Conservation (phyloP, 2,329 filamentous ascomycete genomes). For the Seiridium cupressi region DNA sequence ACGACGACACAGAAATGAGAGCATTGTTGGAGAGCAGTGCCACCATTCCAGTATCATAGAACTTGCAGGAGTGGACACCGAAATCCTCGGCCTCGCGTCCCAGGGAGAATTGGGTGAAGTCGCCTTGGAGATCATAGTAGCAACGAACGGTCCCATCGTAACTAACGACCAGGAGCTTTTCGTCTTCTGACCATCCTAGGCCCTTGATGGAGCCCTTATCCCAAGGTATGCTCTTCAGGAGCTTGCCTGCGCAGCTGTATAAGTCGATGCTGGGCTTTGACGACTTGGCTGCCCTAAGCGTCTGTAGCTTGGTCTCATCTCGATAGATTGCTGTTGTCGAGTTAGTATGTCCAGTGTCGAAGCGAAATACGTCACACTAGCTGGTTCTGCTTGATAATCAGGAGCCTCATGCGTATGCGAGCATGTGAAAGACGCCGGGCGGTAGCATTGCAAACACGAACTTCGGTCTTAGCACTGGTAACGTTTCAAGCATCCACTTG, state of each 20-base stretch:
- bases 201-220: constrained; percentile 85
- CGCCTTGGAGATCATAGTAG: constrained; percentile 87
- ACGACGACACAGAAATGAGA: constrained; percentile 82
- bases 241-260: constrained; percentile 88
- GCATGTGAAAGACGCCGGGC: not conserved
- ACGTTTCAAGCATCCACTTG: not conserved
- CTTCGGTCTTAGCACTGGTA: not conserved
- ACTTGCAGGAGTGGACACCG: constrained; percentile 85
- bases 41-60: constrained; percentile 91
- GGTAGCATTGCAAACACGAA: not conserved
- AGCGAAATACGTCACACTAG: not conserved
- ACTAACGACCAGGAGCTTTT: constrained; percentile 84
- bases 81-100: constrained; percentile 87
- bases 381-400: not conserved
- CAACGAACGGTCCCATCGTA: constrained; percentile 88
- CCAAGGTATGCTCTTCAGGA: constrained; percentile 84
- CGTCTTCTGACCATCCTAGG: constrained; percentile 94
- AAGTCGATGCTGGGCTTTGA: constrained; percentile 87
- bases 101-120: constrained; percentile 91
- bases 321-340: constrained; percentile 71
- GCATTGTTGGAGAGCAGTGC: constrained; percentile 87
- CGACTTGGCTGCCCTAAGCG: constrained; percentile 69
- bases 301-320: constrained; percentile 80
- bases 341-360: constrained; percentile 3
- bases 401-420: not conserved